phyloP scores from a whole-genome alignment of 2,329 filamentous ascomycete species.

The Anthostomella pinea region DNA sequence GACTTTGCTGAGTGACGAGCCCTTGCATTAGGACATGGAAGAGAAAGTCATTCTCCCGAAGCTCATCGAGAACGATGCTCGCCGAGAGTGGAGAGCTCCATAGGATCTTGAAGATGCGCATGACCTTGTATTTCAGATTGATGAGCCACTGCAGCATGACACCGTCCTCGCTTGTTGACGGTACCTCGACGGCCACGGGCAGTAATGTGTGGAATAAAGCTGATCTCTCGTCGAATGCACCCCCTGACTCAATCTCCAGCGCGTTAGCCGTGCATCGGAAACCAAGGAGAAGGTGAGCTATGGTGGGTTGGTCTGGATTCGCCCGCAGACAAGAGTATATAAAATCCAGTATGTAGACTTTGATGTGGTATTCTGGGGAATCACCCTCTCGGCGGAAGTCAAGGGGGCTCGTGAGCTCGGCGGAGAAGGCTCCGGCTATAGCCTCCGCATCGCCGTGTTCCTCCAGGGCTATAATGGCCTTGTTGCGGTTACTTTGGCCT shows the following conservation, averaged over 20 bases:
- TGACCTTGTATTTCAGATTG: constrained; percentile 63
- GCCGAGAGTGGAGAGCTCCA: constrained; percentile 83
- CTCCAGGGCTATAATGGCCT: constrained; percentile 84
- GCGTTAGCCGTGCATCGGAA: constrained; percentile 74
- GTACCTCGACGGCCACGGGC: constrained; percentile 66
- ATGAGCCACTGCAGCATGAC: constrained; percentile 67
- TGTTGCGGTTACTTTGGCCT: constrained; percentile 67
- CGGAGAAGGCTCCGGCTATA: constrained; percentile 71
- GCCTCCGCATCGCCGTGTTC: constrained; percentile 74
- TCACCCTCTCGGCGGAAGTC: constrained; percentile 70
- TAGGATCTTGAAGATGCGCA: constrained; percentile 74
- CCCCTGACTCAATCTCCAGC: constrained; percentile 64
- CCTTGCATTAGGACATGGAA: constrained; percentile 73
- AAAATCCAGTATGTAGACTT: constrained; percentile 82
- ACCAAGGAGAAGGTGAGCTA: constrained; percentile 87
- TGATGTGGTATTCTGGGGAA: constrained; percentile 74
- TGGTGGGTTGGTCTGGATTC: constrained; percentile 73
- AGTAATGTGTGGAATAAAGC: constrained; percentile 85
- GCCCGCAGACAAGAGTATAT: constrained; percentile 75
- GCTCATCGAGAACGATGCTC: constrained; percentile 69
- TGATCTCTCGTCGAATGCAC: constrained; percentile 66
- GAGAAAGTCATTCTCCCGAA: constrained; percentile 77
- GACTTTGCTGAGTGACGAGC: constrained; percentile 63
- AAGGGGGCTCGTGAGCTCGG: constrained; percentile 64
- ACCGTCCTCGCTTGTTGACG: constrained; percentile 57